Evolutionary conservation across 106 monocot genomes (phyloP).

Genomic region (Chionographis japonica): DNA sequence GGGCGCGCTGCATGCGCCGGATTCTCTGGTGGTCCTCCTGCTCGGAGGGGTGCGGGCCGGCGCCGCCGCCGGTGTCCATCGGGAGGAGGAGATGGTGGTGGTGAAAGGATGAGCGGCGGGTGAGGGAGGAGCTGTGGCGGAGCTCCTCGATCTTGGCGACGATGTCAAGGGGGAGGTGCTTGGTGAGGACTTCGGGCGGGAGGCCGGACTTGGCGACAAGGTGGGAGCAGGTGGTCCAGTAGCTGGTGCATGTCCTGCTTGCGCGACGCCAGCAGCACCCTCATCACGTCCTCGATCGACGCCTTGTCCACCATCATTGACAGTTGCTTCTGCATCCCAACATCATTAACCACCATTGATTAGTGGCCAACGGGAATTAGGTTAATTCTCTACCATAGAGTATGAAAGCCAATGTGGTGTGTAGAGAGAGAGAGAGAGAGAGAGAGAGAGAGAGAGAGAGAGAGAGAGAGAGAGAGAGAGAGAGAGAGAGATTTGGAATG

Average conservation of each 20-base stretch:
- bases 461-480: background rate
- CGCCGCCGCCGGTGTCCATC: slow-evolving; percentile 7
- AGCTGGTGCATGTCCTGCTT: slow-evolving; percentile 79
- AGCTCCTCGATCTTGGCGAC: slow-evolving; percentile 85
- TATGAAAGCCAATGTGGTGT: background rate
- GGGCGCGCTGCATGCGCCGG: slow-evolving; percentile 78
- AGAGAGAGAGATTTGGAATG: background rate
- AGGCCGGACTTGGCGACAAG: slow-evolving; percentile 71
- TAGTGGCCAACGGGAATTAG: no score
- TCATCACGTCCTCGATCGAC: slow-evolving; percentile 88
- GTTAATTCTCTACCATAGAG: no score
- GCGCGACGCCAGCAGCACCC: slow-evolving; percentile 63
- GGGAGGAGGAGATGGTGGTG: slow-evolving; percentile 26
- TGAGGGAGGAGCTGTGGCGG: slow-evolving; percentile 69
- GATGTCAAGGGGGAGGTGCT: slow-evolving; percentile 78
- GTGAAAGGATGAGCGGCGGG: slow-evolving; percentile 22
- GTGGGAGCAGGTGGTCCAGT: slow-evolving; percentile 71
- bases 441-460: background rate
- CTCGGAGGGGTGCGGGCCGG: slow-evolving; percentile 28
- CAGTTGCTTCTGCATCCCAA: slow-evolving; percentile 62
- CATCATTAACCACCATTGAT: background rate
- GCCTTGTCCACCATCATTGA: slow-evolving; percentile 86
- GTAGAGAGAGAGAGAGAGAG: background rate
- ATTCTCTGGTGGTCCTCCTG: slow-evolving; percentile 73
- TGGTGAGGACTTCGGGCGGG: slow-evolving; percentile 70